Evolutionary conservation across 1,284 basidiomycete genomes (phyloP).

Genomic region (Apiotrichum sp.): DNA sequence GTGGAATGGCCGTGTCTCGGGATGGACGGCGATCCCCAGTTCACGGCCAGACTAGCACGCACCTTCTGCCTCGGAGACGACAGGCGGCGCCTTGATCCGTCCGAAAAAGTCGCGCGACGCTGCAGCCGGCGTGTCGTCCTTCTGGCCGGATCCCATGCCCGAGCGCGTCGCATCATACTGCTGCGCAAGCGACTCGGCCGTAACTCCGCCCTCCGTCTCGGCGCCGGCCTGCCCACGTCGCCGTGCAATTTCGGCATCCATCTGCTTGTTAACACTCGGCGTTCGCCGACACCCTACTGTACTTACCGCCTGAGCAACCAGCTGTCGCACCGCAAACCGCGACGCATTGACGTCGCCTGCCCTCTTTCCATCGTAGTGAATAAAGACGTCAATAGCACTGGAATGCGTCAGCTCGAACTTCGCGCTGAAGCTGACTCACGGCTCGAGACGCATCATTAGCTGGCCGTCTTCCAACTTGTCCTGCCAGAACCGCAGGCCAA

Average conservation of each 20-base stretch:
- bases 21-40: too few species aligned
- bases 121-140: conserved; percentile 9
- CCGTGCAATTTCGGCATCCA: conserved; percentile 62
- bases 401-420: not conserved
- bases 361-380: conserved; percentile 93
- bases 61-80: not conserved
- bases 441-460: conserved; percentile 83
- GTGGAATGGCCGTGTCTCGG: too few species aligned
- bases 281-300: not conserved
- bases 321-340: conserved; percentile 82
- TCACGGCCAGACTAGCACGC: too few species aligned
- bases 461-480: conserved; percentile 89
- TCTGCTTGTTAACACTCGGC: conserved; percentile 48
- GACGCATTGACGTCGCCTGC: conserved; percentile 76
- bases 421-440: conserved; percentile 55
- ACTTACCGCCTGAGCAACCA: conserved; percentile 81
- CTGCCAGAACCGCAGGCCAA: conserved; percentile 82
- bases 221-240: conserved; percentile 52
- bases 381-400: conserved; percentile 92
- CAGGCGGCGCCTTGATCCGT: conserved; percentile 4
- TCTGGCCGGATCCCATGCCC: not conserved
- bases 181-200: conserved; percentile 21
- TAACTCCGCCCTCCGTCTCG: conserved; percentile 13
- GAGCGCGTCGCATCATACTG: conserved; percentile 29
- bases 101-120: conserved; percentile 90